Evolutionary conservation across 306 rosid species (phyloP).

Genomic region (Senna tora): DNA sequence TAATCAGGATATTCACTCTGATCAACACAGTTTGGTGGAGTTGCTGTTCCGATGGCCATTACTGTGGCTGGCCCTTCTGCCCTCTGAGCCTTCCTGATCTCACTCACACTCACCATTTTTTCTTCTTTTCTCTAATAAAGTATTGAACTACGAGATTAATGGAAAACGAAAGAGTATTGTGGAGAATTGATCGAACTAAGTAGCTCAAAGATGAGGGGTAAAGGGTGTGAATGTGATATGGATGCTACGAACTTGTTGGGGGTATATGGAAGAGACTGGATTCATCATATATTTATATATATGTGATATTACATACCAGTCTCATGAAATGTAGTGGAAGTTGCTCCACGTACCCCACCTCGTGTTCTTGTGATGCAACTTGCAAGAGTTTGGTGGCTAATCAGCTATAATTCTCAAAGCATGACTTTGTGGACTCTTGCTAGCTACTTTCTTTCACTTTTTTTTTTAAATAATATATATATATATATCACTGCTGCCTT

Average conservation of each 20-base stretch:
- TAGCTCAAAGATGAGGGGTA: background rate
- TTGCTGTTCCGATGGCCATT: slow-evolving; percentile 13
- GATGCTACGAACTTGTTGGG: background rate
- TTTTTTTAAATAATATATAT: no score
- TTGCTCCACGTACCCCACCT: background rate
- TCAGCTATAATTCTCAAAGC: background rate
- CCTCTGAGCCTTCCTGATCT: slow-evolving; percentile 11
- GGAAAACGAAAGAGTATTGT: background rate
- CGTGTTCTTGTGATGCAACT: no score
- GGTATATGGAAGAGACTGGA: background rate
- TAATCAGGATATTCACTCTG: slow-evolving; percentile 14
- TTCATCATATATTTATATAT: background rate
- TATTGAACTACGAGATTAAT: background rate
- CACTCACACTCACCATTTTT: slow-evolving; percentile 1
- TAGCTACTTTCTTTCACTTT: background rate
- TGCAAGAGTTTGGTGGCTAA: slow-evolving; percentile 1
- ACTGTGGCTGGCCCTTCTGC: slow-evolving; percentile 13
- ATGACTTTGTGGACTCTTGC: background rate
- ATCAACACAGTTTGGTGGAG: slow-evolving; percentile 13
- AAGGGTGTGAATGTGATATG: no score
- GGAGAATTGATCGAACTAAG: background rate
- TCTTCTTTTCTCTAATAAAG: background rate
- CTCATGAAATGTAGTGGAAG: background rate
- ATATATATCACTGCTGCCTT: no score
- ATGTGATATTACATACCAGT: background rate